A percentile compares a stretch with the other conserved stretches of the same genome.
Conservation (phyloP, 2,329 filamentous ascomycete genomes). For the Neofusicoccum ribis region DNA sequence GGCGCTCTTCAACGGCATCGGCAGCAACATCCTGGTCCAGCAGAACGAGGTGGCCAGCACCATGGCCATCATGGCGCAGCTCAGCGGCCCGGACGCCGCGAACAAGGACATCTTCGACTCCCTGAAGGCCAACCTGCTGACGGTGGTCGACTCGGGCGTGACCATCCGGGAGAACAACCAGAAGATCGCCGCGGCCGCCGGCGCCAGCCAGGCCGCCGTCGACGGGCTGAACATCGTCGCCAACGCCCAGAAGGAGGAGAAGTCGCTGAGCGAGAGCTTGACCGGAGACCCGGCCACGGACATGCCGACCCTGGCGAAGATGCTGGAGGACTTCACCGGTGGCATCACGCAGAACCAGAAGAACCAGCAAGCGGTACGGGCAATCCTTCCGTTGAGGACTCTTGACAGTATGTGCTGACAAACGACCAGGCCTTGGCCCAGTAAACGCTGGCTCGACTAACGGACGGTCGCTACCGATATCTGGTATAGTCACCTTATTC, state of each 20-base stretch:
- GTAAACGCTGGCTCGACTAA: too few relatives aligned
- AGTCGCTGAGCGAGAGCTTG: not conserved
- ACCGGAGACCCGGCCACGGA: not conserved
- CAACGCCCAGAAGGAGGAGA: not conserved
- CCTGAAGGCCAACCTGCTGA: conserved; percentile 1
- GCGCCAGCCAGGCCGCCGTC: not conserved
- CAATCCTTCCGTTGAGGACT: not conserved
- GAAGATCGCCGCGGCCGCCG: not conserved
- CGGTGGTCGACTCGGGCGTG: conserved; percentile 7
- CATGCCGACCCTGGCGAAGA: not conserved
- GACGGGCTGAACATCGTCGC: not conserved
- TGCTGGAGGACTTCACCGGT: not conserved
- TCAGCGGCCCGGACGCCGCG: not conserved
- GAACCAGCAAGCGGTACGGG: not conserved
- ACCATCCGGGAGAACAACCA: not conserved
- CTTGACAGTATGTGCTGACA: too few relatives aligned
- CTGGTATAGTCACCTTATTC: too few relatives aligned
- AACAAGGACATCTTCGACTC: not conserved
- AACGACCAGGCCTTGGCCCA: too few relatives aligned
- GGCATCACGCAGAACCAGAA: conserved; percentile 8
- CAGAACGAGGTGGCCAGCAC: conserved; percentile 6
- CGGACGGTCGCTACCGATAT: too few relatives aligned
- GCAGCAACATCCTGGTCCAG: conserved; percentile 6
- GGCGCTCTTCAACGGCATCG: conserved; percentile 9
- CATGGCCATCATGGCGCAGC: not conserved